phyloP scores from a whole-genome alignment of 2,329 filamentous ascomycete genomes.

The Alternaria ventricosa region DNA sequence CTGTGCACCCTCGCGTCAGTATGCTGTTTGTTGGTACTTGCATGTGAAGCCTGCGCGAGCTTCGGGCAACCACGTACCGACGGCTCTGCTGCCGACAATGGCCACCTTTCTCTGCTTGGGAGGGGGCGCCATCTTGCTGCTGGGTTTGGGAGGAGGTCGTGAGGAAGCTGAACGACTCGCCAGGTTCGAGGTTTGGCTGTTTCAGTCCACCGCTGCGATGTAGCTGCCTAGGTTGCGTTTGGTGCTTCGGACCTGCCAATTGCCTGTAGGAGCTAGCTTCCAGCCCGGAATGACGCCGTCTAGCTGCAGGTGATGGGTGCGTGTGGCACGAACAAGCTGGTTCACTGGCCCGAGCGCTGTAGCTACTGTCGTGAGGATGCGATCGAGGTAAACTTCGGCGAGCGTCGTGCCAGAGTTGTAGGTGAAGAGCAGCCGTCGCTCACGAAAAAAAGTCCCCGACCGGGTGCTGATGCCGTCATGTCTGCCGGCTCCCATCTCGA shows the following conservation, averaged over 20 bases:
- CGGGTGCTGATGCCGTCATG: slow-evolving; percentile 32
- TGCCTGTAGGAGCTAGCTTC: slow-evolving; percentile 30
- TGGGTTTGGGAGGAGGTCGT: slow-evolving; percentile 17
- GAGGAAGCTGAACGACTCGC: slow-evolving; percentile 29
- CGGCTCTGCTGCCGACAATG: slow-evolving; percentile 92
- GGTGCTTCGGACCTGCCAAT: slow-evolving; percentile 25
- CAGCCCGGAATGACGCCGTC: slow-evolving; percentile 28
- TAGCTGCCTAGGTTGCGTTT: slow-evolving; percentile 32
- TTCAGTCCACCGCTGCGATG: slow-evolving; percentile 26
- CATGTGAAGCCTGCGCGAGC: slow-evolving; percentile 24
- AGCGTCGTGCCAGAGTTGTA: background rate
- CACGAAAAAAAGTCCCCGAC: slow-evolving; percentile 1
- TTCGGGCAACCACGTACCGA: slow-evolving; percentile 64
- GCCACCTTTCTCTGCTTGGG: slow-evolving; percentile 93
- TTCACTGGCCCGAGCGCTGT: background rate
- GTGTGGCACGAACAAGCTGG: slow-evolving; percentile 11
- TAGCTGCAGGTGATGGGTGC: slow-evolving; percentile 24
- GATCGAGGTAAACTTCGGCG: background rate
- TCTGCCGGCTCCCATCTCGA: slow-evolving; percentile 11
- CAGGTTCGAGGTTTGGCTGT: slow-evolving; percentile 26
- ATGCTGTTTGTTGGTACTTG: slow-evolving; percentile 7
- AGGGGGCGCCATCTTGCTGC: slow-evolving; percentile 63
- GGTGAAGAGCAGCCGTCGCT: background rate
- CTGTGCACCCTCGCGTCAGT: slow-evolving; percentile 56
- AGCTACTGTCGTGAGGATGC: background rate